Base-by-base conservation (phyloP, 257 asterid species). In the Plantago ovata region DNA sequence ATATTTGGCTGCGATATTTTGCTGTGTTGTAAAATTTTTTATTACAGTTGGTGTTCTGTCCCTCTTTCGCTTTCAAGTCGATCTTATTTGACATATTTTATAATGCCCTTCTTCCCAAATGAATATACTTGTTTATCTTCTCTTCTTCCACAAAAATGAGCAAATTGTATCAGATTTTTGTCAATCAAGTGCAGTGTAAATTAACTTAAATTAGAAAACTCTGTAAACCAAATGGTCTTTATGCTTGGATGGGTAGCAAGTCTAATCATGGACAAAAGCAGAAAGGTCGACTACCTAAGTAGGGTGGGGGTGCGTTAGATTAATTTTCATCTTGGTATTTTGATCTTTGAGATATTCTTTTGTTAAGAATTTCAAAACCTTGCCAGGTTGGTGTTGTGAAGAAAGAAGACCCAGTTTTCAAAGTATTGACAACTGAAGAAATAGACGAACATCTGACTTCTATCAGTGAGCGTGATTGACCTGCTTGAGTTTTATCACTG, bases 371-470 rank as follows among this genome's bases (percentile, higher is more conserved):
- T 49, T 48, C 48, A 24, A 49, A 24, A 49, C 43, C 32, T 46
- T 67, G 48, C 41, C 85, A 92, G 96, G 98, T 87, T 48, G 96
- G 98, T 58, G 94, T 92, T 58, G 95, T 92, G 85, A 77, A 75
- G 76, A 73, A 81, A 75, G 98, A 81, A 38, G 80, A 83, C 53
- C 78, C 83, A 38, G 48, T 73, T 64, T 92, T 92, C 68, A 81
- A 79, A 75, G 94, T 80, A 38, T 62, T 92, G 72, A 64, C 95
- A 3, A 92, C 98, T 0, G 98, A 92, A 62, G 96, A 85, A 82
- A 85, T 92, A 22, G 98, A 92, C 0, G 98, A 87, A 74, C 98
- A 92, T 73, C 75, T 92, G 58, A 88, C 97, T 33, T 94, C 98
- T 46, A 92, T 92, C 70, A 92, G 98, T 23, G 96, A 92, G 78